A percentile compares a stretch with the other conserved stretches of the same genome.
Conservation (phyloP, 352 stramenopile species). For the Globisporangium yorkense region DNA sequence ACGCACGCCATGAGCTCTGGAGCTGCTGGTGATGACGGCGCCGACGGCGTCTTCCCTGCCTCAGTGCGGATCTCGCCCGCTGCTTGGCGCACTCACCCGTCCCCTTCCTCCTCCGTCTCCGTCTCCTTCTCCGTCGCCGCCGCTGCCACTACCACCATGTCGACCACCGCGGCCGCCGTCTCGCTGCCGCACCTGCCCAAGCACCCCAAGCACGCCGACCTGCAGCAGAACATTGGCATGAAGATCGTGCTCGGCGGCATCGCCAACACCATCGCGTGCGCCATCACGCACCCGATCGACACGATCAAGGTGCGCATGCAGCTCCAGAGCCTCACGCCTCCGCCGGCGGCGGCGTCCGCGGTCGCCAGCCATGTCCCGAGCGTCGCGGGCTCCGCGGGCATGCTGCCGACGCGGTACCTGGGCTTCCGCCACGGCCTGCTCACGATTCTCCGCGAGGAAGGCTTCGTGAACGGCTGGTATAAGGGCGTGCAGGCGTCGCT, state of each 20-base stretch:
- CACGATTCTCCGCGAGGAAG: conserved; percentile 57
- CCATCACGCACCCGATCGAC: conserved; percentile 58
- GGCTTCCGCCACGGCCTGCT: conserved; percentile 51
- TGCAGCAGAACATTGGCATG: conserved; percentile 46
- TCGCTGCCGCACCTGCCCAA: conserved; percentile 13
- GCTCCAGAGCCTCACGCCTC: conserved; percentile 38
- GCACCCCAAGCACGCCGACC: conserved; percentile 36
- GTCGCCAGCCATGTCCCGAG: not conserved
- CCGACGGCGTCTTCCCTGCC: no score
- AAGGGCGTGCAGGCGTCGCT: conserved; percentile 63
- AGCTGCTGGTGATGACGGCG: no score
- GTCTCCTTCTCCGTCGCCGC: not conserved
- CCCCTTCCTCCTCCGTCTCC: not conserved
- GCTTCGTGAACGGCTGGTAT: conserved; percentile 33
- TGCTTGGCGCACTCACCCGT: conserved; percentile 8
- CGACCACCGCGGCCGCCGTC: conserved; percentile 2
- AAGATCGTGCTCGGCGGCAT: conserved; percentile 61
- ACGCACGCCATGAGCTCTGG: no score
- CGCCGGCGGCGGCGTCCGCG: conserved; percentile 11
- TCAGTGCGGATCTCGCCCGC: conserved; percentile 13
- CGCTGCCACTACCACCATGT: conserved; percentile 3
- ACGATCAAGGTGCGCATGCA: conserved; percentile 65
- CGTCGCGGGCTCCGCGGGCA: conserved; percentile 1
- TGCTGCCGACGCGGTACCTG: conserved; percentile 34
- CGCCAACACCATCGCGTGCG: conserved; percentile 49